Conservation (phyloP, 768 basidiomycete genomes). For the Russula sp. region DNA sequence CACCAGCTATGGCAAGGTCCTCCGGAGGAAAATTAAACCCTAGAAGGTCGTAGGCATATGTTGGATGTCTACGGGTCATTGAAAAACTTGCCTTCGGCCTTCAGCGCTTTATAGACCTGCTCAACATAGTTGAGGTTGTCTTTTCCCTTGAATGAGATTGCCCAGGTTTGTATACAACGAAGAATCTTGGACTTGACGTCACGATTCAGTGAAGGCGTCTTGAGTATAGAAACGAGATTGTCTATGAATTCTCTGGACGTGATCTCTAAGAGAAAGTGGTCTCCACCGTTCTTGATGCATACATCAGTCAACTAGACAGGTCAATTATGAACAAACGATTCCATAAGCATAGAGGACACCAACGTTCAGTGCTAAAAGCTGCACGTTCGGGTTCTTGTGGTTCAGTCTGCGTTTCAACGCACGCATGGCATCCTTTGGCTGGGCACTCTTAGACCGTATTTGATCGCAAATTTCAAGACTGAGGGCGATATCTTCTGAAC, state of each 20-base stretch:
- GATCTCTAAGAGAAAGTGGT: slow-evolving; percentile 79
- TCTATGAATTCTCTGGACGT: slow-evolving; percentile 91
- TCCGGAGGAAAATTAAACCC: slow-evolving; percentile 84
- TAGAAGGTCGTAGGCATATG: slow-evolving; percentile 28
- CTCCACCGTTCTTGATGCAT: slow-evolving; percentile 96
- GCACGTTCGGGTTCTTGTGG: slow-evolving; percentile 95
- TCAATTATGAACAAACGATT: slow-evolving; percentile 3
- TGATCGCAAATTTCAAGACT: slow-evolving; percentile 96
- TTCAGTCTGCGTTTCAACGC: slow-evolving; percentile 80
- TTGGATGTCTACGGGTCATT: background rate
- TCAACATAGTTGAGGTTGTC: slow-evolving; percentile 64
- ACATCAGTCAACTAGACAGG: slow-evolving; percentile 69
- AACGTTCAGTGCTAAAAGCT: slow-evolving; percentile 79
- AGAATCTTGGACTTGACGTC: slow-evolving; percentile 81
- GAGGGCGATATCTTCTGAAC: slow-evolving; percentile 84
- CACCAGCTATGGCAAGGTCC: slow-evolving; percentile 59
- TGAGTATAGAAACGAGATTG: slow-evolving; percentile 85
- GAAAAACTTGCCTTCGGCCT: slow-evolving; percentile 56
- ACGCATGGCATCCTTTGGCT: slow-evolving; percentile 82
- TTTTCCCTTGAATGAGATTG: slow-evolving; percentile 82
- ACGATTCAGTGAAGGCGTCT: slow-evolving; percentile 65
- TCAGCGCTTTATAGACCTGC: slow-evolving; percentile 73
- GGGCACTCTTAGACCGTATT: slow-evolving; percentile 85
- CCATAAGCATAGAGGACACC: slow-evolving; percentile 31
- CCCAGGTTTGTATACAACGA: slow-evolving; percentile 88